Base-by-base conservation (phyloP, 1,139 yeast species). In the Geotrichum candidum region DNA sequence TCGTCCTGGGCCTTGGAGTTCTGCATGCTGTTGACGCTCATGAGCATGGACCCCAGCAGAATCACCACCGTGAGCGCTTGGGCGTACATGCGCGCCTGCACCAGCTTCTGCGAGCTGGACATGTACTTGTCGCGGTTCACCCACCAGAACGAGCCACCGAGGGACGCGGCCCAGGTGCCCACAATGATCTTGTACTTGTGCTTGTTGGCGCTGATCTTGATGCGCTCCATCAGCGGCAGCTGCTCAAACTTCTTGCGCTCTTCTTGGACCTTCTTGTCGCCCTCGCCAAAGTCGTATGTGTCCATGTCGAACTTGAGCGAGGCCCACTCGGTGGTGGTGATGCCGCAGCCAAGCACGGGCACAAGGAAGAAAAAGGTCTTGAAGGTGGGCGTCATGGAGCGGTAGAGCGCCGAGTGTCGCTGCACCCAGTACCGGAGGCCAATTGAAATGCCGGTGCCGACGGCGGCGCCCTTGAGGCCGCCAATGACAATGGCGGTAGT, bases 51-150 rank as follows among this genome's bases (percentile, higher is more conserved):
- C 15, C 70, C 75, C 35, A 75, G 66, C 51, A 75, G 68, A 66
- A 75, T 66, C 22, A 70, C 72, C 66, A 73, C 80, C 68, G 77
- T 82, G 63, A 89, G 77, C 65, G 88, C 91, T 76, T 90, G 97
- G 9, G 97, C 97, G 73, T 90, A 90, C 86, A 90, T 90, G 82
- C 97, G 87, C 35, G 97, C 96, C 74, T 89, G 96, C 38, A 90
- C 96, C 51, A 90, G 84, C 75, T 90, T 91, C 77, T 91, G 97
- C 4, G 96, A 79, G 63, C 82, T 83, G 62, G 91, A 83, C 86
- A 90, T 81, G 74, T 85, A 80, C 68, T 85, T 87, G 75, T 90
- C 96, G 68, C 82, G 83, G 78, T 89, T 87, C 59, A 90, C 90
- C 58, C 79, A 70, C 63, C 79, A 83, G 90, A 95, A 90, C 2